Conservation (phyloP, 2,329 filamentous ascomycete species). For the Talaromyces sp. region DNA sequence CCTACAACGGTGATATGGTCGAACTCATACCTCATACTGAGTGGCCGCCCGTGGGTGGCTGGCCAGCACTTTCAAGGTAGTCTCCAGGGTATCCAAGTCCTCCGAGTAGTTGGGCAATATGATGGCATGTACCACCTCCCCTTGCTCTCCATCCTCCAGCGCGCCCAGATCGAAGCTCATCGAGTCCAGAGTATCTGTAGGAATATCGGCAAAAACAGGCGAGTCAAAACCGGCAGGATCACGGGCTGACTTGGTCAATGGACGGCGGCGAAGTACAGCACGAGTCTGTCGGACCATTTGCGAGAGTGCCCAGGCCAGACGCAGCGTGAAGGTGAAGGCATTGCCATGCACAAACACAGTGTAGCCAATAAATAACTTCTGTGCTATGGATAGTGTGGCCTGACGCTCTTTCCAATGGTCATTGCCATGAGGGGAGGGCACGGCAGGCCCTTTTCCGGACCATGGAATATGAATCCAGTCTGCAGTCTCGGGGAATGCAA, state of each 20-base stretch:
- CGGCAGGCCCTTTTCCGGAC: constrained; percentile 12
- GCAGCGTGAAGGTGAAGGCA: constrained; percentile 53
- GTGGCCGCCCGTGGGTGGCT: constrained; percentile 58
- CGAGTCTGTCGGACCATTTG: constrained; percentile 27
- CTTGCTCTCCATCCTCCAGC: constrained; percentile 46
- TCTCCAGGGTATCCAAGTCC: constrained; percentile 60
- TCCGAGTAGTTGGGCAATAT: constrained; percentile 71
- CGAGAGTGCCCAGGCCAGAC: constrained; percentile 43
- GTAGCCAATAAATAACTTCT: constrained; percentile 55
- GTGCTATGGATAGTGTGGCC: constrained; percentile 16
- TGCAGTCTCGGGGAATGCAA: constrained; percentile 18
- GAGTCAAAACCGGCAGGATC: neutral
- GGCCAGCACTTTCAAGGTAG: constrained; percentile 63
- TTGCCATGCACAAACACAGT: constrained; percentile 59
- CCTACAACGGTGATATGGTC: neutral
- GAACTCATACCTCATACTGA: constrained; percentile 61
- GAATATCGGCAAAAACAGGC: constrained; percentile 9
- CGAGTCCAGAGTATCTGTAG: constrained; percentile 8
- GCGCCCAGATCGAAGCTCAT: constrained; percentile 34
- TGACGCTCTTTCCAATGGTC: neutral
- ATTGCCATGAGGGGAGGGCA: neutral
- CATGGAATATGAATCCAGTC: constrained; percentile 11
- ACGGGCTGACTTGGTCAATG: neutral
- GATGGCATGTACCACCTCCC: constrained; percentile 57
- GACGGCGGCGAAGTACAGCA: constrained; percentile 15